phyloP scores from a whole-genome alignment of 495 filamentous ascomycete species.

The Umbilicaria muhlenbergii region DNA sequence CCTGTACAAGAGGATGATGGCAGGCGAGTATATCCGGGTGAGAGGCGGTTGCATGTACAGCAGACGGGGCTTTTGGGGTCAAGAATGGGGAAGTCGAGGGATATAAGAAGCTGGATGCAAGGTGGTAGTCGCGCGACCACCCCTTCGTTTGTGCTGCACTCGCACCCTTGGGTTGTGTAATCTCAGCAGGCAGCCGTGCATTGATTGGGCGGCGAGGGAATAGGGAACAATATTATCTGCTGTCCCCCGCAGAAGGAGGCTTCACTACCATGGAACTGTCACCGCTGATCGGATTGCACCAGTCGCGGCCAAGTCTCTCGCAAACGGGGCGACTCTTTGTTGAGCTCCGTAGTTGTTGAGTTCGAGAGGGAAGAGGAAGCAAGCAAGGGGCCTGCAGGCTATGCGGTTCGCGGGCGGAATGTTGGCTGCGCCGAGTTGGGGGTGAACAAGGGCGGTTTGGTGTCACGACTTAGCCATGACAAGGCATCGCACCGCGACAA shows the following conservation, averaged over 20 bases:
- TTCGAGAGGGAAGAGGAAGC: too few relatives aligned
- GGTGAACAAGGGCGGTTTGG: too few relatives aligned
- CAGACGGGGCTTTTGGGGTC: slow-evolving; percentile 17
- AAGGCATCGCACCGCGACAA: too few relatives aligned
- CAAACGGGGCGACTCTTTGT: too few relatives aligned
- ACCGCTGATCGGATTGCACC: slow-evolving; percentile 4
- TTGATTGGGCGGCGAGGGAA: slow-evolving; percentile 7
- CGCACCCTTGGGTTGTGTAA: slow-evolving; percentile 5
- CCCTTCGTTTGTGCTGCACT: slow-evolving; percentile 4
- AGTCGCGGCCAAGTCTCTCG: too few relatives aligned
- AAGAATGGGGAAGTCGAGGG: slow-evolving; percentile 20
- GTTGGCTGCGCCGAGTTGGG: too few relatives aligned
- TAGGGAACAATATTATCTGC: background rate
- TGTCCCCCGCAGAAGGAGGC: slow-evolving; percentile 10
- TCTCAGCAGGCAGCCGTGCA: slow-evolving; percentile 17
- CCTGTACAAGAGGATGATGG: slow-evolving; percentile 3
- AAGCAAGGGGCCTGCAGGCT: too few relatives aligned
- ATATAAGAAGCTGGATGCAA: slow-evolving; percentile 15
- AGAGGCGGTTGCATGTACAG: slow-evolving; percentile 23
- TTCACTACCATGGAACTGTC: slow-evolving; percentile 1
- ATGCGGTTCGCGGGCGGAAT: too few relatives aligned
- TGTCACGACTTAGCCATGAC: too few relatives aligned
- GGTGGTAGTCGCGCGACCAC: slow-evolving; percentile 9
- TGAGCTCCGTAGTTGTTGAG: too few relatives aligned
- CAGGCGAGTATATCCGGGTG: background rate